These are phyloP conservation scores for Stachybotrys elegans DNA, from an alignment of 2,329 filamentous ascomycete species.

Conservation along the genomic window DNA sequence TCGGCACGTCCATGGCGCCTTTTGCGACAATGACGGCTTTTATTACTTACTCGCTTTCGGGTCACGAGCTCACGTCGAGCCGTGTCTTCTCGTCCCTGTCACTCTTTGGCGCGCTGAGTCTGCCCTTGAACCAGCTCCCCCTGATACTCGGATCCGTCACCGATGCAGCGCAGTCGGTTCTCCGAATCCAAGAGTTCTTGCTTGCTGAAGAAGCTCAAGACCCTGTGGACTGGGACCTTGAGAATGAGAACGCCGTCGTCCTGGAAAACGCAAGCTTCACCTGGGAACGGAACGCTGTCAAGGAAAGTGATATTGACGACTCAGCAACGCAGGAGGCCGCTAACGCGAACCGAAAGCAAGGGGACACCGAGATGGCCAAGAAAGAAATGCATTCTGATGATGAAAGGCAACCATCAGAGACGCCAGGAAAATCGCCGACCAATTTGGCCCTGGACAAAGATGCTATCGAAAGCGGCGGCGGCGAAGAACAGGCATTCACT, in stretches of 20 bases:
- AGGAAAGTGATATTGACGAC: too few species aligned
- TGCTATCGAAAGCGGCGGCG: neutral
- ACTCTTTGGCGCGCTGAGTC: slow-evolving; percentile 45
- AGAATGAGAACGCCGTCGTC: neutral
- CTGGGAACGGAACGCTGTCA: neutral
- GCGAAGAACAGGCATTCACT: slow-evolving; percentile 34
- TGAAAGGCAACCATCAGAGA: too few species aligned
- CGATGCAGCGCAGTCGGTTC: neutral
- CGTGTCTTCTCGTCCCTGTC: neutral
- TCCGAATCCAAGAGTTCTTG: neutral
- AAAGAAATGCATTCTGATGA: too few species aligned
- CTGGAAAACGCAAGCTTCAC: neutral
- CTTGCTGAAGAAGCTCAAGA: slow-evolving; percentile 3
- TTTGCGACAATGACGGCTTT: neutral
- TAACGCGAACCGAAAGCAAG: too few species aligned
- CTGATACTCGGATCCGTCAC: slow-evolving; percentile 3
- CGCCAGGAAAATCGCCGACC: neutral
- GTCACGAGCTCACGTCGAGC: neutral
- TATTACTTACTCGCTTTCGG: neutral
- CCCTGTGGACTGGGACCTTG: too few species aligned
- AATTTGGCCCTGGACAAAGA: neutral
- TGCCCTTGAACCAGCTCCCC: slow-evolving; percentile 41
- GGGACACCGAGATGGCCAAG: too few species aligned
- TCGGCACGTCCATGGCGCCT: neutral
- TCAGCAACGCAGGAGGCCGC: too few species aligned